Percentiles rank a stretch among this genome's conserved stretches.
phyloP scores from a whole-genome alignment of 306 rosid species.

The Dryas octopetala region DNA sequence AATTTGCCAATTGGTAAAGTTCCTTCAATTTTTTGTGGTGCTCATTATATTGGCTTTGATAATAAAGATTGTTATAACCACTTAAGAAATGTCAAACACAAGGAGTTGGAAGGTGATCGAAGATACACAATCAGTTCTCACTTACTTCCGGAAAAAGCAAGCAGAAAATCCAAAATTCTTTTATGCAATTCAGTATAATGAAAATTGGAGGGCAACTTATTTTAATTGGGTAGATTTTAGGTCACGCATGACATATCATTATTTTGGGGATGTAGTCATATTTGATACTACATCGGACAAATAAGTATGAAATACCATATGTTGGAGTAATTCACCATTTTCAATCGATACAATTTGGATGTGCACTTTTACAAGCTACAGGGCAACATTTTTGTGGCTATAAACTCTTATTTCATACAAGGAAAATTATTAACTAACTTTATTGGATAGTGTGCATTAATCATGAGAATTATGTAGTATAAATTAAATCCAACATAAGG shows the following conservation, averaged over 20 bases:
- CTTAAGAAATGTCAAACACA: not conserved
- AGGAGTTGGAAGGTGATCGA: not conserved
- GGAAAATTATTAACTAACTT: too few species aligned
- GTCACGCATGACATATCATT: not conserved
- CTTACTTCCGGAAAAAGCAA: not conserved
- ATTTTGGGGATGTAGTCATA: conserved; percentile 4
- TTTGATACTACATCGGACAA: conserved; percentile 3
- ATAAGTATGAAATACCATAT: conserved; percentile 8
- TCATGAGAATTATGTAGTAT: too few species aligned
- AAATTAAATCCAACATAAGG: too few species aligned
- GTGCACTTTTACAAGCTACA: conserved; percentile 5
- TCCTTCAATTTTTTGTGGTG: not conserved
- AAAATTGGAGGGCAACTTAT: not conserved
- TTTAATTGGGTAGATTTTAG: conserved; percentile 5
- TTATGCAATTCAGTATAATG: not conserved
- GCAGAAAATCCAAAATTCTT: not conserved
- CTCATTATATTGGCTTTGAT: not conserved
- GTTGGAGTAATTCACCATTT: not conserved
- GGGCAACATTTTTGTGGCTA: not conserved
- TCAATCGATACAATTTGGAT: conserved; percentile 2
- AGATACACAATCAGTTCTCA: not conserved
- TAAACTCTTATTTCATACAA: too few species aligned
- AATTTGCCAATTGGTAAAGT: not conserved
- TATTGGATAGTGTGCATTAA: too few species aligned
- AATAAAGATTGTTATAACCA: not conserved